A percentile compares a stretch with the other conserved stretches of the same genome.
These are phyloP conservation scores for Jaminaea rosea DNA, from an alignment of 1,284 basidiomycete genomes.

Conservation along the genomic window DNA sequence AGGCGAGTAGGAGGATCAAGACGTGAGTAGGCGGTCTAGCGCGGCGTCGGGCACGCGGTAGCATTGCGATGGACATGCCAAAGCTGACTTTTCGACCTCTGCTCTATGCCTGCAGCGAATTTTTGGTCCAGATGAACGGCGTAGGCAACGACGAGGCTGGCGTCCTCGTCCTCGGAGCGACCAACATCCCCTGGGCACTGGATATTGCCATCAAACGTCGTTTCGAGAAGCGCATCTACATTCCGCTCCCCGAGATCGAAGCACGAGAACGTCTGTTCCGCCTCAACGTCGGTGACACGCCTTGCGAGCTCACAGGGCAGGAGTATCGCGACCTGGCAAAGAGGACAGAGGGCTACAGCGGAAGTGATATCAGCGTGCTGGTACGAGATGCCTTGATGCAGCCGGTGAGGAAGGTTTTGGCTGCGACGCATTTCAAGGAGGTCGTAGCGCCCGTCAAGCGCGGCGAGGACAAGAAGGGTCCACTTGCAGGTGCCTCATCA, in stretches of 20 bases:
- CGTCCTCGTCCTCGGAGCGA: conserved; percentile 94
- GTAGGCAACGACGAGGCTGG: conserved; percentile 90
- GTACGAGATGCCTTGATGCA: conserved; percentile 98
- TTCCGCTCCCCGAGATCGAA: conserved; percentile 85
- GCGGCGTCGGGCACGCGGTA: too few species aligned
- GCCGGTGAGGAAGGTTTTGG: conserved; percentile 89
- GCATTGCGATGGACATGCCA: too few species aligned
- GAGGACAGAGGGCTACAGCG: conserved; percentile 85
- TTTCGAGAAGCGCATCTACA: conserved; percentile 98
- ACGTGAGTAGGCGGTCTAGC: too few species aligned
- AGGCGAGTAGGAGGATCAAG: conserved; percentile 91
- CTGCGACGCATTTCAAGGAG: conserved; percentile 86
- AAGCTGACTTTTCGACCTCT: too few species aligned
- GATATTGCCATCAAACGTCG: conserved; percentile 96
- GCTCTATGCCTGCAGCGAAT: too few species aligned
- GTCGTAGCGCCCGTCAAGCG: conserved; percentile 44
- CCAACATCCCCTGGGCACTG: conserved; percentile 75
- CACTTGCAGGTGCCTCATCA: conserved; percentile 16
- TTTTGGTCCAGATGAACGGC: conserved; percentile 92
- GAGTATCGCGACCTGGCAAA: conserved; percentile 77
- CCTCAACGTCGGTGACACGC: conserved; percentile 86
- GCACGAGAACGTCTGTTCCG: conserved; percentile 94
- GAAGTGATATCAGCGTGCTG: conserved; percentile 88
- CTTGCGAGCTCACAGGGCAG: conserved; percentile 67
- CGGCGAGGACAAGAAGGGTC: conserved; percentile 18